Evolutionary conservation across 805 yeast genomes (phyloP).

Genomic region (Yamadazyma akitaensis): DNA sequence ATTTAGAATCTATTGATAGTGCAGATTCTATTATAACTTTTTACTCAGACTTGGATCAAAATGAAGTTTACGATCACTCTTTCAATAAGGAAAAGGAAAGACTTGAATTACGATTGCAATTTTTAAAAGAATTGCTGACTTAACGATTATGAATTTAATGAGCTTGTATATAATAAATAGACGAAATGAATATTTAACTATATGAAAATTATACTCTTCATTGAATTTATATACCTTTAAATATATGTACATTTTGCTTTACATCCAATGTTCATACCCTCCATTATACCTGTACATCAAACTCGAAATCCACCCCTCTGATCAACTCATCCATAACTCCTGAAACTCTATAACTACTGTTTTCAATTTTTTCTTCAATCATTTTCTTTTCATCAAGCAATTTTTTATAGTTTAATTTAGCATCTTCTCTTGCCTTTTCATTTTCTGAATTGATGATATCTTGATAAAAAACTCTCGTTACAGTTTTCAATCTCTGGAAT

Average conservation of each 20-base stretch:
- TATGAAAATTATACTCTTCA: too few relatives aligned
- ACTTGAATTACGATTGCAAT: conserved; percentile 36
- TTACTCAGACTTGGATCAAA: conserved; percentile 16
- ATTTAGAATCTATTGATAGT: conserved; percentile 19
- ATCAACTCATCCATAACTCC: conserved; percentile 57
- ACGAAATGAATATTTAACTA: background rate
- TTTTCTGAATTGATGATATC: conserved; percentile 55
- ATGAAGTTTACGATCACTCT: conserved; percentile 9
- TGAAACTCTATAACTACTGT: conserved; percentile 53
- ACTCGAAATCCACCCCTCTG: conserved; percentile 40
- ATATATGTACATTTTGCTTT: too few relatives aligned
- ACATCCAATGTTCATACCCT: background rate
- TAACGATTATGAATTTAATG: conserved; percentile 4
- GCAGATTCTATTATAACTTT: conserved; percentile 22
- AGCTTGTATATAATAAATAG: conserved; percentile 2
- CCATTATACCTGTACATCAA: conserved; percentile 10
- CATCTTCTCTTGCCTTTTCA: conserved; percentile 55
- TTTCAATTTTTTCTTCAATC: conserved; percentile 44
- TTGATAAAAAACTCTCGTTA: conserved; percentile 75
- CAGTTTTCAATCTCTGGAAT: conserved; percentile 84
- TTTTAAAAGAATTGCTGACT: conserved; percentile 30
- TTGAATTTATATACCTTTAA: too few relatives aligned
- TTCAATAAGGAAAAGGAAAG: conserved; percentile 34
- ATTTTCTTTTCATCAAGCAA: conserved; percentile 39
- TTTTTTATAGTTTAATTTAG: conserved; percentile 42